These are phyloP conservation scores for Geotrichum phurueaensis DNA, from an alignment of 1,139 yeast species.

Conservation along the genomic window DNA sequence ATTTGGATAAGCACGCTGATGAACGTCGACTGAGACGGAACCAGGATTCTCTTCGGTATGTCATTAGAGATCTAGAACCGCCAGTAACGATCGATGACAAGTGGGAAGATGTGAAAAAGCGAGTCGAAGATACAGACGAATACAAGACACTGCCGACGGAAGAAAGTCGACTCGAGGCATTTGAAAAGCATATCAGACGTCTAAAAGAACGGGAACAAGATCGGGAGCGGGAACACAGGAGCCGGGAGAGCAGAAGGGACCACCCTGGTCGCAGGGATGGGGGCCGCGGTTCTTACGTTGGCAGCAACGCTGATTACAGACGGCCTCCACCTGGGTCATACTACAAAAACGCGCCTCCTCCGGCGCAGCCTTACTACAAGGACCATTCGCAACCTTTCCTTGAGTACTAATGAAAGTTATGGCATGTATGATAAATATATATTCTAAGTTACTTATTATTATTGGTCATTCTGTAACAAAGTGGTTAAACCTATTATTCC, in stretches of 20 bases:
- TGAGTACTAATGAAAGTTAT: slow-evolving; percentile 23
- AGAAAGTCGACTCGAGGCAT: slow-evolving; percentile 32
- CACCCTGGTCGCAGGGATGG: slow-evolving; percentile 8
- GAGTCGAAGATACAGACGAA: slow-evolving; percentile 34
- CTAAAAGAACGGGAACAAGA: slow-evolving; percentile 28
- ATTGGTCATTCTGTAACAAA: slow-evolving; percentile 33
- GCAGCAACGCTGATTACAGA: slow-evolving; percentile 1
- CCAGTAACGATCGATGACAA: slow-evolving; percentile 30
- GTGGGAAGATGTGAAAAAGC: slow-evolving; percentile 38
- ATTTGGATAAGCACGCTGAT: slow-evolving; percentile 34
- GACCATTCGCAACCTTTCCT: slow-evolving; percentile 28
- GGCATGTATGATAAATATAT: not conserved
- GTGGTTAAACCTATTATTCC: slow-evolving; percentile 56
- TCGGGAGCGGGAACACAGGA: slow-evolving; percentile 22
- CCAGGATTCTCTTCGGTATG: slow-evolving; percentile 37
- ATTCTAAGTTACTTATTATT: not conserved
- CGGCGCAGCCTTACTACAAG: slow-evolving; percentile 14
- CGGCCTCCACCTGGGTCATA: slow-evolving; percentile 11
- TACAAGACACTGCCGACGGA: slow-evolving; percentile 37
- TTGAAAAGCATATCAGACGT: slow-evolving; percentile 33
- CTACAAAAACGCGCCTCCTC: slow-evolving; percentile 17
- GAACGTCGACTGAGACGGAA: slow-evolving; percentile 36
- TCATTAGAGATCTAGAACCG: slow-evolving; percentile 35
- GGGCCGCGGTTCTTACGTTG: not conserved
- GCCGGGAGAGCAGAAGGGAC: slow-evolving; percentile 15